These are phyloP conservation scores for Orbilia brochopaga DNA, from an alignment of 2,329 filamentous ascomycete species.

Conservation along the genomic window DNA sequence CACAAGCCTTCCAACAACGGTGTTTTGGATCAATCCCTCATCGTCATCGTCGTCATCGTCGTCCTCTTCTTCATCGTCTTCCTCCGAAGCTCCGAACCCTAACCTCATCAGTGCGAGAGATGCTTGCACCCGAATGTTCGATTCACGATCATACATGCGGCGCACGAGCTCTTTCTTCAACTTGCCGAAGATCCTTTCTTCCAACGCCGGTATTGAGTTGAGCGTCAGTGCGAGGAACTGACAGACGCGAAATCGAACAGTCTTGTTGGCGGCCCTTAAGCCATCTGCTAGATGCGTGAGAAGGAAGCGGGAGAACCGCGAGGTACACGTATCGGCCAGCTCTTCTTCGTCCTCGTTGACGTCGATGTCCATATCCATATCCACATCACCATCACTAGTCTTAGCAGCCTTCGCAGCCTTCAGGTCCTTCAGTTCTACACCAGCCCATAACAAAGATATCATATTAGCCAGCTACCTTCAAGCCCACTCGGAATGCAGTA, in stretches of 20 bases:
- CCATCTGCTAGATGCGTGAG: constrained; percentile 76
- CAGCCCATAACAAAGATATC: constrained; percentile 54
- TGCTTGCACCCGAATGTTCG: constrained; percentile 88
- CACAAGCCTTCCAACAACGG: constrained; percentile 79
- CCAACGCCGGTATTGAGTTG: constrained; percentile 80
- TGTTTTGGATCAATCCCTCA: constrained; percentile 64
- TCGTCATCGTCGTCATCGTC: constrained; percentile 75
- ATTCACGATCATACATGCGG: constrained; percentile 90
- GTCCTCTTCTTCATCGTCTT: constrained; percentile 74
- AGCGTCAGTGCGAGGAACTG: constrained; percentile 90
- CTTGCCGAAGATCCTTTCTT: constrained; percentile 71
- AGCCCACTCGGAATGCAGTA: constrained; percentile 53
- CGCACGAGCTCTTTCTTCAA: constrained; percentile 79
- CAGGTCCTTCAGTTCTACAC: constrained; percentile 28
- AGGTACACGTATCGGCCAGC: constrained; percentile 81
- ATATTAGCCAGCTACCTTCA: constrained; percentile 52
- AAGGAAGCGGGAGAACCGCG: constrained; percentile 75
- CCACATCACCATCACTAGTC: constrained; percentile 57
- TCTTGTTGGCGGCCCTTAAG: constrained; percentile 88
- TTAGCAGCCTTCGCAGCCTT: constrained; percentile 60
- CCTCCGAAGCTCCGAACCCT: constrained; percentile 68
- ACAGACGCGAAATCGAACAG: constrained; percentile 84
- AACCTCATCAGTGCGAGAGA: constrained; percentile 82
- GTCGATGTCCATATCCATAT: constrained; percentile 66
- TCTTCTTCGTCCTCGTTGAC: constrained; percentile 70